These are phyloP conservation scores for Salvia sclarea DNA, from an alignment of 305 asterid genomes.

Conservation along the genomic window DNA sequence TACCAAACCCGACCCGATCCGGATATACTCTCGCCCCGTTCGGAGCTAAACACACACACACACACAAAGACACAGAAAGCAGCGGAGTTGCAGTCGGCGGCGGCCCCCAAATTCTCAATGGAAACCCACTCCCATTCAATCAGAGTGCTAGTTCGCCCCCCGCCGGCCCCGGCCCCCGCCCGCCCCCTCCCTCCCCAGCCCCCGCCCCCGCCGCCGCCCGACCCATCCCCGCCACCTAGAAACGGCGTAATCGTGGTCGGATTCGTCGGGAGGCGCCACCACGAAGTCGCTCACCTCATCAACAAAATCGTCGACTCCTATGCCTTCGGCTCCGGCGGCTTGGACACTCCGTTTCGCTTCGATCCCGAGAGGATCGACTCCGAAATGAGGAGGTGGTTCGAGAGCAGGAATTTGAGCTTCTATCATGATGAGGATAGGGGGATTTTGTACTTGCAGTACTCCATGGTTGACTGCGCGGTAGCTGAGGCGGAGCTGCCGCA, in stretches of 20 bases:
- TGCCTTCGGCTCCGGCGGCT: conserved; percentile 74
- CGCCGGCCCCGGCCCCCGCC: conserved; percentile 42
- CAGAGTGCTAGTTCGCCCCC: conserved; percentile 56
- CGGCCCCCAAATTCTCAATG: conserved; percentile 42
- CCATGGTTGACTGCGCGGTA: conserved; percentile 42
- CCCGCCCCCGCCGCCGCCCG: conserved; percentile 40
- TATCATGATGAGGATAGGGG: conserved; percentile 64
- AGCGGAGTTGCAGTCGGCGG: conserved; percentile 25
- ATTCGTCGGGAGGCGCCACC: conserved; percentile 70
- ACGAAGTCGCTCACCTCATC: conserved; percentile 69
- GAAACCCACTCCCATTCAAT: conserved; percentile 58
- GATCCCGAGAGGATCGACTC: conserved; percentile 42
- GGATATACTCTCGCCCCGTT: background rate
- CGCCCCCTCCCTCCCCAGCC: conserved; percentile 39
- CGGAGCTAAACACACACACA: background rate
- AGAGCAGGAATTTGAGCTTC: conserved; percentile 67
- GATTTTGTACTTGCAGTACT: conserved; percentile 74
- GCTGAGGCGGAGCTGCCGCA: conserved; percentile 39
- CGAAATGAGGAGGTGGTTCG: conserved; percentile 63
- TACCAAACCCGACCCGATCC: background rate
- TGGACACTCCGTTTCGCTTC: conserved; percentile 51
- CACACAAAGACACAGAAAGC: background rate
- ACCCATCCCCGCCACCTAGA: conserved; percentile 37
- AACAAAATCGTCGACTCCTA: conserved; percentile 74
- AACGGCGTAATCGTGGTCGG: conserved; percentile 86